Evolutionary conservation across 129 eudicot genomes (phyloP).

Genomic region (Arctium minus): DNA sequence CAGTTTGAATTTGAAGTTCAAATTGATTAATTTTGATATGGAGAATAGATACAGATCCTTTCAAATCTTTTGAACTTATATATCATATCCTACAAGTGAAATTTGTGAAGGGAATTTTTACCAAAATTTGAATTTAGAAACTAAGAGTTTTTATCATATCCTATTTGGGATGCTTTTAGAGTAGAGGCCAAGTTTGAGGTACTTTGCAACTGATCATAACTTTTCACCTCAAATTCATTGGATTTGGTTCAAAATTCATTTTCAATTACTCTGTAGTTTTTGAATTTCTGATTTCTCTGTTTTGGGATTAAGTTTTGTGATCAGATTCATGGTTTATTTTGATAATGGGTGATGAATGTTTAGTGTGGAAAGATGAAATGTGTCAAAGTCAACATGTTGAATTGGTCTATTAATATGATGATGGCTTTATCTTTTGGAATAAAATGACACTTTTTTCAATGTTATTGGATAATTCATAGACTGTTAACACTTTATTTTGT

Average conservation of each 20-base stretch:
- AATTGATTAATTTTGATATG: no score
- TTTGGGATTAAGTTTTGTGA: background rate
- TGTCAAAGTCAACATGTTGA: constrained; percentile 14
- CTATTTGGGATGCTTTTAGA: constrained; percentile 62
- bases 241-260: no score
- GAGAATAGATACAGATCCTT: no score
- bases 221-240: background rate
- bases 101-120: no score
- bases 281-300: background rate
- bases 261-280: background rate
- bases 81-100: no score
- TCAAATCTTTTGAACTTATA: no score
- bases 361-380: background rate
- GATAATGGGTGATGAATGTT: constrained; percentile 6
- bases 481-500: background rate
- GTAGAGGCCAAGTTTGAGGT: constrained; percentile 64
- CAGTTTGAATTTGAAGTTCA: no score
- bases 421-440: constrained; percentile 2
- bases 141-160: background rate
- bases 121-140: no score
- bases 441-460: background rate
- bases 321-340: background rate
- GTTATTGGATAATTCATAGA: background rate
- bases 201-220: background rate
- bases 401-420: background rate